Evolutionary conservation across 441 rosid genomes (phyloP), one percentile per base, ranked within the genome.

Genomic region (Flueggea neowawraea): DNA sequence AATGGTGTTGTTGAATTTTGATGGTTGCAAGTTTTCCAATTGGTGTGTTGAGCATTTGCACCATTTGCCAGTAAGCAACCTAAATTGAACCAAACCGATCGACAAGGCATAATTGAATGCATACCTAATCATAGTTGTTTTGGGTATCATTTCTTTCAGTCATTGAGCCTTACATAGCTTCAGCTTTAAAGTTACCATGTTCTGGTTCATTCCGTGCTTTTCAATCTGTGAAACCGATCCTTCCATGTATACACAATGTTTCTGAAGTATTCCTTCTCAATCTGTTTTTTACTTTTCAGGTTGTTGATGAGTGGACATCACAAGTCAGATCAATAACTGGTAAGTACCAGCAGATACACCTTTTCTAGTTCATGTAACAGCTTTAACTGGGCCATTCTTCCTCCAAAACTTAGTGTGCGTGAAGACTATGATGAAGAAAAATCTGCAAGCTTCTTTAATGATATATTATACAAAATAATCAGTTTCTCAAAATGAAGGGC

Each of bases 241-340:
- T 13, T 52, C 49, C 6, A 6, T 62, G 32, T 15, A 6, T 31
- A 16, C 33, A 41, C 41, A 60, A 14, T 33, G 22, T 39, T 61
- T 33, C 31, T 62, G 57, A 32, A 36, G 16, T 33, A 11, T 10
- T 13, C 10, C 32, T 55, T 57, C 28, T 22, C 28, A 22, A 22
- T 22, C 28, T 41, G 5, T 31, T 63, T 52, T 12, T 12, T 49
- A 12, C 33, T 45, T 57, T 32, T 58, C 84, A 89, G 96, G 65
- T 86, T 33, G 80, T 83, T 61, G 84, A 89, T 61, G 93, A 89
- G 64, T 89, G 96, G 96, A 83, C 87, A 44, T 69, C 22, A 64
- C 93, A 89, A 80, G 85, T 89, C 70, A 75, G 82, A 73, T 70
- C 87, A n/a, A 81, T 82, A 75, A 73, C 81, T 63, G 83, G 95